Evolutionary conservation across 345 rosid species (phyloP), one percentile per base, ranked within the genome.

Genomic region (Punica granatum): DNA sequence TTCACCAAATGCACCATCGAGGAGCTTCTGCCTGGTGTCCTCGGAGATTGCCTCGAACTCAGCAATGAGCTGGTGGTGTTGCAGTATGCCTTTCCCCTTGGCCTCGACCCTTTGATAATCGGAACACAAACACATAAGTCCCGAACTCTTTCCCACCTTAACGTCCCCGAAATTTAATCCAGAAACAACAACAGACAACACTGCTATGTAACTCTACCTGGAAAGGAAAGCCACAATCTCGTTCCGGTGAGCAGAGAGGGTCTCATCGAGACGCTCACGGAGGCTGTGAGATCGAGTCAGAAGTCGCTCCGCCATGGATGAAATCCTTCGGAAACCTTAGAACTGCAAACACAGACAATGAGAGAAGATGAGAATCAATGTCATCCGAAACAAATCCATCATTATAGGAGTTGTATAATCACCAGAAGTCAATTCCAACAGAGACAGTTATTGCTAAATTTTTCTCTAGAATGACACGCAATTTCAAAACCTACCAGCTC

Each of bases 41-140:
- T 78, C 85, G 46, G 92, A 72, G 51, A 90, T 65, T 8, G 91
- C 87, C 65, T 90, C 97, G 33, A 88, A 90, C 67, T 90, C 94
- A 41, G 87, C 86, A 60, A 90, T 70, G 68, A 92, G 73, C 62
- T 86, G 92, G 68, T 90, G 88, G 66, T 80, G 78, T 71, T 92
- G 94, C 43, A 88, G 75, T 72, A 92, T 88, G 36, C 96, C 96
- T 64, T 83, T 84, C 3, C 98, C 98, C 64, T 86, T 87, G 19
- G 73, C 77, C 69, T 92, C 95, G 67, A 92, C 64, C 74, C 98
- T 92, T 30, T 39, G 26, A 34, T 54, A 61, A 77, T 23, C 70
- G 26, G 51, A 28, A 28, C 39, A 23, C 42, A 48, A 21, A 19
- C 43, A 19, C 1, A 2, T 16, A 36, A 49, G 58, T 51, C 21